phyloP scores from a whole-genome alignment of 192 early-diverging fungal species.

The Coemansia sp. region DNA sequence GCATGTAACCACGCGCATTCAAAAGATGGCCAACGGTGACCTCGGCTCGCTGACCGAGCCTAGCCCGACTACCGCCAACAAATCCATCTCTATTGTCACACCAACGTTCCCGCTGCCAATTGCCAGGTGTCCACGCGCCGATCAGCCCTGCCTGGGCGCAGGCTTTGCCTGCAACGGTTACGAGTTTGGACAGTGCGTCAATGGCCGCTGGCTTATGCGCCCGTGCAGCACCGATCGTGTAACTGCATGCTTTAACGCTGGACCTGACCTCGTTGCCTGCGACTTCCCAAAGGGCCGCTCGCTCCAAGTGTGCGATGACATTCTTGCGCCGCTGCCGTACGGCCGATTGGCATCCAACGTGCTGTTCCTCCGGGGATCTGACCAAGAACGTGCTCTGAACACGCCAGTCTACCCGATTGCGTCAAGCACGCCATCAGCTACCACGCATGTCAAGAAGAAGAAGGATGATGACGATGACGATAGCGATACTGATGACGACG shows the following conservation, averaged over 20 bases:
- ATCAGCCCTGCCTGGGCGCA: conserved; percentile 46
- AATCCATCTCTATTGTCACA: conserved; percentile 40
- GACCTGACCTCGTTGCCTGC: conserved; percentile 42
- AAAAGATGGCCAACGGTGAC: not conserved
- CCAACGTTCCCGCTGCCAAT: conserved; percentile 50
- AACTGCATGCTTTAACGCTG: conserved; percentile 48
- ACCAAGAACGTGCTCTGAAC: conserved; percentile 52
- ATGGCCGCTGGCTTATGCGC: conserved; percentile 53
- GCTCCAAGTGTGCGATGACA: conserved; percentile 50
- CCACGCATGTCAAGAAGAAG: conserved; percentile 41
- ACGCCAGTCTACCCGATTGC: conserved; percentile 46
- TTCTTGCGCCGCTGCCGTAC: conserved; percentile 42
- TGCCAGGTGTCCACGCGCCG: conserved; percentile 39
- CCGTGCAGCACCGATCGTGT: conserved; percentile 48
- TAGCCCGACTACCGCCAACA: conserved; percentile 21
- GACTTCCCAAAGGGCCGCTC: conserved; percentile 53
- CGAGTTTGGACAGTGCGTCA: conserved; percentile 53
- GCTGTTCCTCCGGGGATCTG: conserved; percentile 41
- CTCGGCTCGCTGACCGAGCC: conserved; percentile 6
- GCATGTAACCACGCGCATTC: conserved; percentile 28
- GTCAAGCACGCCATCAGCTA: conserved; percentile 9
- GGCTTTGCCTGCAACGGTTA: conserved; percentile 53
- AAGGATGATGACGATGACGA: conserved; percentile 39
- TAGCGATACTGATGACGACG: conserved; percentile 36
- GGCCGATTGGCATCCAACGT: conserved; percentile 49